Evolutionary conservation across 2,329 filamentous ascomycete genomes (phyloP).

Genomic region (Apiospora hydei): DNA sequence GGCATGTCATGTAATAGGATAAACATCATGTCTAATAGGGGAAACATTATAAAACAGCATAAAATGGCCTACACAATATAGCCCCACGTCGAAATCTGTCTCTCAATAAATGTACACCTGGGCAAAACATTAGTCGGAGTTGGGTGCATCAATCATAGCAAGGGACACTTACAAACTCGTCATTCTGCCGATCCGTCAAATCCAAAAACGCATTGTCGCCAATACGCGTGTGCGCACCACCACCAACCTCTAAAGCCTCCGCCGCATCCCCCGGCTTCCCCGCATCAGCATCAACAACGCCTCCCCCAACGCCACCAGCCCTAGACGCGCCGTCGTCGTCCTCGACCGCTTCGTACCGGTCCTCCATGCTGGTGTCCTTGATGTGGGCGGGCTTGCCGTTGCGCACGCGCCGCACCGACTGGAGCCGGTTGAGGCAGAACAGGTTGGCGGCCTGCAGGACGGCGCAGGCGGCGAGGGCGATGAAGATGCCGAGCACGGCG

Average conservation of each 20-base stretch:
- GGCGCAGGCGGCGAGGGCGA: constrained; percentile 59
- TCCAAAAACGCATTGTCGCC: constrained; percentile 63
- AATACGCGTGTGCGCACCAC: constrained; percentile 36
- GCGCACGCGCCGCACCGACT: constrained; percentile 59
- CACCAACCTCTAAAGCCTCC: neutral
- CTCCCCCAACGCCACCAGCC: constrained; percentile 47
- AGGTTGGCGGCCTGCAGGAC: constrained; percentile 62
- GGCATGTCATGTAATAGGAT: too few relatives aligned
- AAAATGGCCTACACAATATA: too few relatives aligned
- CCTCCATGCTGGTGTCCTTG: constrained; percentile 67
- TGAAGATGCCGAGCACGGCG: constrained; percentile 61
- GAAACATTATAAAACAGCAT: too few relatives aligned
- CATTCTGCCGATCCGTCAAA: constrained; percentile 71
- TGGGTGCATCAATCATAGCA: accelerated
- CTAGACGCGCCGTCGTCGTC: constrained; percentile 56
- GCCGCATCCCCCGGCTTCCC: constrained; percentile 32
- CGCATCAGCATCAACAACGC: neutral
- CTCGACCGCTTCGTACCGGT: constrained; percentile 57
- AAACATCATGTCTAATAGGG: too few relatives aligned
- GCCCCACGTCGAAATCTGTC: neutral
- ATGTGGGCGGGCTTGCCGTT: constrained; percentile 68
- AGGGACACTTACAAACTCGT: constrained; percentile 61
- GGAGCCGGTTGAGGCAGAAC: constrained; percentile 62
- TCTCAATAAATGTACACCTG: neutral
- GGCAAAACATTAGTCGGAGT: too few relatives aligned